Conservation (phyloP, 257 asterid species). For the Petrea volubilis region DNA sequence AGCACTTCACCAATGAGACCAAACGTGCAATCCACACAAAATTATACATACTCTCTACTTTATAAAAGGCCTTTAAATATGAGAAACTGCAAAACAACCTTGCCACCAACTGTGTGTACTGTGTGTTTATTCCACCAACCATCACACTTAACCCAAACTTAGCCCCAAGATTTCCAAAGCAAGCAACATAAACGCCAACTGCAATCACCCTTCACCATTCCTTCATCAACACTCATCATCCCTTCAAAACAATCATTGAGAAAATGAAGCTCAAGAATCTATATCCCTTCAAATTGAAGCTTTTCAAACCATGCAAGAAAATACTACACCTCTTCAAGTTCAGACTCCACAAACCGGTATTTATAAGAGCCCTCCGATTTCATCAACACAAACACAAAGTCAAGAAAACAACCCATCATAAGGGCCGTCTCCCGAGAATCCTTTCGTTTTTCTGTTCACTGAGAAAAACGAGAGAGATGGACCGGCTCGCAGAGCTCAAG, state of each 20-base stretch:
- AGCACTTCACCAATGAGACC: slow-evolving; percentile 22
- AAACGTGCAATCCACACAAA: slow-evolving; percentile 59
- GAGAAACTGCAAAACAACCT: not conserved
- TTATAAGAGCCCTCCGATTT: slow-evolving; percentile 34
- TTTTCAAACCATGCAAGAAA: slow-evolving; percentile 59
- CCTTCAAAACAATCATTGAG: too few relatives aligned
- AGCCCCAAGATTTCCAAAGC: not conserved
- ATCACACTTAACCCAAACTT: not conserved
- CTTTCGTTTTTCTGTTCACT: slow-evolving; percentile 28
- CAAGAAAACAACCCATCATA: not conserved
- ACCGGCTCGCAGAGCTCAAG: slow-evolving; percentile 43
- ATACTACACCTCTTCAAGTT: slow-evolving; percentile 45
- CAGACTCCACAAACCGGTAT: slow-evolving; percentile 52
- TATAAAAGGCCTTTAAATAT: slow-evolving; percentile 12
- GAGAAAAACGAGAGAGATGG: slow-evolving; percentile 35
- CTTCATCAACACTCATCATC: slow-evolving; percentile 37
- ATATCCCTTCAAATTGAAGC: slow-evolving; percentile 49
- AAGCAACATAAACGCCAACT: slow-evolving; percentile 21
- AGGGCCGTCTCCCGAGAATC: slow-evolving; percentile 19
- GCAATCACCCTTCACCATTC: slow-evolving; percentile 10
- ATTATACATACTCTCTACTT: not conserved
- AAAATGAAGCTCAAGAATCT: not conserved
- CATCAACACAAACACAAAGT: slow-evolving; percentile 22
- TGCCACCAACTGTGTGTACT: not conserved
- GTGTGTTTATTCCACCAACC: not conserved